Conservation (phyloP, 805 yeast genomes). For the Metschnikowia drakensbergensis region DNA sequence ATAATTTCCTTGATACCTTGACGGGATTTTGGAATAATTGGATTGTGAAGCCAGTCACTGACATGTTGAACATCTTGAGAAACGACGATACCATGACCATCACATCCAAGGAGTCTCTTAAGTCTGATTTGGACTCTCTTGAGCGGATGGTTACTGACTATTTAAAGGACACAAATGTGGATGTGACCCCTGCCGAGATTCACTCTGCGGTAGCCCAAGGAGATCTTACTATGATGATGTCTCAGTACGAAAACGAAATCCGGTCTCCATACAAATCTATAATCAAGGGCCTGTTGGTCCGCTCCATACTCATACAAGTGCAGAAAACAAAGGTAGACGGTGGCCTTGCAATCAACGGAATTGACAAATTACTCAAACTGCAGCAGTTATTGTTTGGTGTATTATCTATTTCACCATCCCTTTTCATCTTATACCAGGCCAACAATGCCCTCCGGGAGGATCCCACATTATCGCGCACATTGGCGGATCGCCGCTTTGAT, state of each 20-base stretch:
- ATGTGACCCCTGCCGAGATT: slow-evolving; percentile 27
- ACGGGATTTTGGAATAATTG: slow-evolving; percentile 74
- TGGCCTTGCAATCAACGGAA: slow-evolving; percentile 82
- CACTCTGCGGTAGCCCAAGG: slow-evolving; percentile 59
- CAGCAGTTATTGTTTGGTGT: slow-evolving; percentile 94
- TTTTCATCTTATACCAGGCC: slow-evolving; percentile 51
- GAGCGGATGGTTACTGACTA: slow-evolving; percentile 86
- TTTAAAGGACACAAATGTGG: slow-evolving; percentile 32
- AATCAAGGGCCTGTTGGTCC: slow-evolving; percentile 64
- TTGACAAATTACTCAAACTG: slow-evolving; percentile 81
- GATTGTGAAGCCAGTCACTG: slow-evolving; percentile 71
- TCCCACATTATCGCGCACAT: slow-evolving; percentile 30
- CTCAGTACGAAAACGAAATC: slow-evolving; percentile 73
- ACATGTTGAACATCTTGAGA: slow-evolving; percentile 74
- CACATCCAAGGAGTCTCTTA: slow-evolving; percentile 72
- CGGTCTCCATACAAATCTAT: slow-evolving; percentile 62
- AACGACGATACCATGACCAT: slow-evolving; percentile 77
- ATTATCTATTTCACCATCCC: slow-evolving; percentile 82
- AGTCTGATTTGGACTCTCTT: slow-evolving; percentile 73
- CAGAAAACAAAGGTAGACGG: slow-evolving; percentile 97
- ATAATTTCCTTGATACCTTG: slow-evolving; percentile 60
- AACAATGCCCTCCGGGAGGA: slow-evolving; percentile 27
- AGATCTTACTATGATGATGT: slow-evolving; percentile 74
- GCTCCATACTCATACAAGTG: slow-evolving; percentile 82
- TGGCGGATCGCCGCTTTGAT: slow-evolving; percentile 28